phyloP scores from a whole-genome alignment of 2,329 filamentous ascomycete genomes.

The Bipolaris gigantea region DNA sequence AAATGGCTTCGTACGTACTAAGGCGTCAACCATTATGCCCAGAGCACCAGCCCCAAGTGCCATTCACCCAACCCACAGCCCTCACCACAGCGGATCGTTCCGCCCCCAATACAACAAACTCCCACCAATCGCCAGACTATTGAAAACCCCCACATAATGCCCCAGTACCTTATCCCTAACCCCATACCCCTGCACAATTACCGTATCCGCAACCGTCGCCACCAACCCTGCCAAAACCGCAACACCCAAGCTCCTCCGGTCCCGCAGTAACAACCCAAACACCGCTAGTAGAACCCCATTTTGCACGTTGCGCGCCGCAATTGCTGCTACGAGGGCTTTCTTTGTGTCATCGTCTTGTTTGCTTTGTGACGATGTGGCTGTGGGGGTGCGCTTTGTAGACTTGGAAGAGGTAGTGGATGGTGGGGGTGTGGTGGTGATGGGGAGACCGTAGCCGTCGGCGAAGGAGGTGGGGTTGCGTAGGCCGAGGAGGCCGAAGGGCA shows the following conservation, averaged over 20 bases:
- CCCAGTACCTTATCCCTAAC: slow-evolving; percentile 25
- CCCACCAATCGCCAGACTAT: slow-evolving; percentile 26
- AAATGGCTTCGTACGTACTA: no score
- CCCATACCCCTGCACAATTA: slow-evolving; percentile 26
- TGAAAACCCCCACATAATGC: slow-evolving; percentile 29
- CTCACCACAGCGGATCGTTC: slow-evolving; percentile 23
- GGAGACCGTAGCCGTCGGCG: slow-evolving; percentile 23
- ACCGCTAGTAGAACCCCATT: slow-evolving; percentile 24
- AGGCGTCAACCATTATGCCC: no score
- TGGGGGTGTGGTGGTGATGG: slow-evolving; percentile 9
- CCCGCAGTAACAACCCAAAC: slow-evolving; percentile 24
- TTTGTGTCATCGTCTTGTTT: slow-evolving; percentile 24
- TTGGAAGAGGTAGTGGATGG: neutral
- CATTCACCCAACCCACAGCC: no score
- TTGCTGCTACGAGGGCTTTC: slow-evolving; percentile 26
- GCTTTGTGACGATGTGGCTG: neutral
- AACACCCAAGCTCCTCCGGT: slow-evolving; percentile 27
- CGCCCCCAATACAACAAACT: slow-evolving; percentile 29
- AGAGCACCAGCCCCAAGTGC: no score
- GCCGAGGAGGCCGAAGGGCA: slow-evolving; percentile 27
- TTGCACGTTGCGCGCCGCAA: slow-evolving; percentile 30
- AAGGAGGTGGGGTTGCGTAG: slow-evolving; percentile 21
- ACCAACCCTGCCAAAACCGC: slow-evolving; percentile 26
- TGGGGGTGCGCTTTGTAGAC: slow-evolving; percentile 5
- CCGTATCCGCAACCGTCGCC: slow-evolving; percentile 25